Base-by-base conservation (phyloP, 305 asterid species). In the Fraxinus paxiana region DNA sequence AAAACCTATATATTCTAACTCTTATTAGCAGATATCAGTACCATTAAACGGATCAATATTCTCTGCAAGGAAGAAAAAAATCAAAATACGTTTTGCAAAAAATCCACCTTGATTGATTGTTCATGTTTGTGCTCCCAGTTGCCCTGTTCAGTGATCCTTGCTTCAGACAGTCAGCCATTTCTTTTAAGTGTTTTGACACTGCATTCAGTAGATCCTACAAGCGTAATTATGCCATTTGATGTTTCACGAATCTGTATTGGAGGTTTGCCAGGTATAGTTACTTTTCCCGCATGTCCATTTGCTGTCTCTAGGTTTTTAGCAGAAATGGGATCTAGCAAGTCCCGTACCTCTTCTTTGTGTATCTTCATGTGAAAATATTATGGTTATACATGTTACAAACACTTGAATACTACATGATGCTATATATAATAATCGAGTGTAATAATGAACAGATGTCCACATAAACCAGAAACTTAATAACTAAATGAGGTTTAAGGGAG, bases 51-150 rank as follows among this genome's bases (percentile, higher is more conserved):
- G 5, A 17, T 63, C 30, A 13, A 8, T 7, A 20, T 56, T 82
- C n/a, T 59, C 31, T 33, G 24, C 26, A 79, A 79, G 74, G 51
- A 51, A 43, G 24, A 54, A 5, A 54, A 1, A 54, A 20, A 78
- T 78, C 0, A 24, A 31, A 80, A 75, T 30, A 59, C 18, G 9
- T 7, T 48, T 17, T 38, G 69, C 18, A 75, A 51, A 4, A 4
- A 83, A 15, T 81, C 79, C 77, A 96, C 99, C 99, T 96, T 13
- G 99, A 96, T 78, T 92, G 97, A 80, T 93, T 93, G 87, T 96
- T 96, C 99, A 94, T 96, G 85, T 94, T 94, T 78, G 99, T 96
- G 83, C 99, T 96, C 81, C 99, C 98, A 4, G 99, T 96, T 37
- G 99, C 98, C 87, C 99, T 87, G 88, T 90, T 86, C 51, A 92